Evolutionary conservation across 441 rosid species (phyloP), one percentile per base, ranked within the genome.

Genomic region (Erysimum cheiri): DNA sequence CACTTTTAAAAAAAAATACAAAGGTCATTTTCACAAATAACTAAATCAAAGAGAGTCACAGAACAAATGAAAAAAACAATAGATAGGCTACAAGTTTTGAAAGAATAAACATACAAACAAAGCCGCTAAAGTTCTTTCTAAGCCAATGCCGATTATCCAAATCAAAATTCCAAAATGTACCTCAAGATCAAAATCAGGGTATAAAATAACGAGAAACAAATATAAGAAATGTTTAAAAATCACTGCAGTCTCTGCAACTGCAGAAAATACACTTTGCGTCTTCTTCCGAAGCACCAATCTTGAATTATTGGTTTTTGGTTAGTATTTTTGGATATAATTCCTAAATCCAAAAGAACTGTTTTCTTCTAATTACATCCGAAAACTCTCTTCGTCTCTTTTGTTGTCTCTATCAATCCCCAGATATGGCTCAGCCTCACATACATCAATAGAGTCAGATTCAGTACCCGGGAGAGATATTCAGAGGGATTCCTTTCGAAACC

Each of bases 311-410:
- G 8, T 35, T 37, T 35, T 54, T 55, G 44, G 72, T 57, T 69
- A 57, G 72, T 33, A 9, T 68, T 33, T 46, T 57, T 57, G 55
- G 54, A 67, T 69, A 35, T 56, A 56, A 57, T 24, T 36, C 47
- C 48, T 24, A 46, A 43, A 13, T 32, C 54, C 63, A 35, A 33
- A 69, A 32, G 14, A 69, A 35, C 28, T 43, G 35, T 43, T 26
- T 57, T 56, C 57, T 40, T 53, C 6, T 69, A 69, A 69, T 69
- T 69, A 69, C 73, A 58, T 46, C 36, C 9, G 29, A 46, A 46
- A 58, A 35, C 9, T 33, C 37, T 69, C 37, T 35, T 58, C 11
- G 1, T 56, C 43, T 32, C 26, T 41, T 11, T 32, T 10, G 7
- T 32, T 10, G 7, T 53, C 39, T 47, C 13, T 40, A 60, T 31